Conservation (phyloP, 2,329 filamentous ascomycete species). For the Pseudogymnoascus pannorum region DNA sequence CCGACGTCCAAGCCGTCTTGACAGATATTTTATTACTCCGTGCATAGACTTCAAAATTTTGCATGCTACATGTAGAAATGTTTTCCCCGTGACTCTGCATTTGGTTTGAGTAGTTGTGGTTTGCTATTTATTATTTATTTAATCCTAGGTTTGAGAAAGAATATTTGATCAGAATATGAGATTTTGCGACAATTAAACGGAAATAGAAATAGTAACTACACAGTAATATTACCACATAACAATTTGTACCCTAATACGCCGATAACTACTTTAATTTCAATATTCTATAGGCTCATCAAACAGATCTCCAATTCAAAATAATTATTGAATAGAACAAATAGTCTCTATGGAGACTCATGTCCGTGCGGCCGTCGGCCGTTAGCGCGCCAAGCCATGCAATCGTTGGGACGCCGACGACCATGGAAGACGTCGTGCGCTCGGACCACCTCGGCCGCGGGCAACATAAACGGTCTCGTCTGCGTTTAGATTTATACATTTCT, state of each 20-base stretch:
- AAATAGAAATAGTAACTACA: not conserved
- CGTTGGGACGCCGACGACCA: not conserved
- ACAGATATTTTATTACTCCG: not conserved
- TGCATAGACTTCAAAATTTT: not conserved
- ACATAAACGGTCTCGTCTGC: not conserved
- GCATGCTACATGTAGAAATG: not conserved
- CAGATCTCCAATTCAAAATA: not conserved
- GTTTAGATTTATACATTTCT: not conserved
- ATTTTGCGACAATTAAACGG: not conserved
- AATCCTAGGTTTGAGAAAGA: not conserved
- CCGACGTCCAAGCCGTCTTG: not conserved
- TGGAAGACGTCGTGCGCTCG: conserved; percentile 4
- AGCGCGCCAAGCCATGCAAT: not conserved
- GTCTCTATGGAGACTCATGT: not conserved
- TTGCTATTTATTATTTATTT: not conserved
- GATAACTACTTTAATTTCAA: not conserved
- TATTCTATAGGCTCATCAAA: not conserved
- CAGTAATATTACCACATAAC: not conserved
- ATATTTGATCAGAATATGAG: not conserved
- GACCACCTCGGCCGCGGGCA: not conserved
- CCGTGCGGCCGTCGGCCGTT: not conserved
- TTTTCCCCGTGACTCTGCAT: not conserved
- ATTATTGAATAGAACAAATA: not conserved
- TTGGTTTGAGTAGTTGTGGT: not conserved
- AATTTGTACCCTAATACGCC: not conserved